Evolutionary conservation across 2,329 filamentous ascomycete genomes (phyloP).

Genomic region (Microsporum canis): DNA sequence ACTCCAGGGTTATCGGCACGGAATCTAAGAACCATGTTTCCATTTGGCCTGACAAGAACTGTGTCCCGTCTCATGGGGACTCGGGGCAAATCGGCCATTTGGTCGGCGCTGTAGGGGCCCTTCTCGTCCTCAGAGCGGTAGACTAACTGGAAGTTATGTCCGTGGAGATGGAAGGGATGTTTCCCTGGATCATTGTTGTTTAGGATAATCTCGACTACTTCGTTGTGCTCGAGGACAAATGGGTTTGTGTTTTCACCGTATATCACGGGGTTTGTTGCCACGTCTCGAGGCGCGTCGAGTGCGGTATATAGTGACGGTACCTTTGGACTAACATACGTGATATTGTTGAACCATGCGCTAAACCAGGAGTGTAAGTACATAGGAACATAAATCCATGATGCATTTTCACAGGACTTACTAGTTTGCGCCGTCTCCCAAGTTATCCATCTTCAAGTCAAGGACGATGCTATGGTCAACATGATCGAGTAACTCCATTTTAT

Average conservation of each 20-base stretch:
- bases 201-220: conserved; percentile 8
- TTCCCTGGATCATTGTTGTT: conserved; percentile 11
- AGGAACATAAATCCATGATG: not conserved
- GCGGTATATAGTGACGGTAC: conserved; percentile 10
- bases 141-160: conserved; percentile 10
- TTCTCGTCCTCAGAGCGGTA: conserved; percentile 7
- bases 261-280: conserved; percentile 8
- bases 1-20: conserved; percentile 39
- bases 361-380: not conserved
- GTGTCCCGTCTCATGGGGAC: conserved; percentile 42
- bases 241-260: conserved; percentile 9
- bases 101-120: conserved; percentile 25
- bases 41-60: conserved; percentile 40
- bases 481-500: conserved; percentile 10
- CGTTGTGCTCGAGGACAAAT: conserved; percentile 7
- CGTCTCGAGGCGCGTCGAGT: conserved; percentile 6
- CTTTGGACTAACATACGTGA: conserved; percentile 10
- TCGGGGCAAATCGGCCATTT: conserved; percentile 24
- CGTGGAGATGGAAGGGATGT: conserved; percentile 37
- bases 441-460: conserved; percentile 47
- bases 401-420: conserved; percentile 8
- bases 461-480: conserved; percentile 10
- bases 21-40: conserved; percentile 44
- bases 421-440: conserved; percentile 12
- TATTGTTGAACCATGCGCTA: conserved; percentile 12